These are phyloP conservation scores for Jacaranda mimosifolia DNA, from an alignment of 257 asterid genomes.

Conservation along the genomic window DNA sequence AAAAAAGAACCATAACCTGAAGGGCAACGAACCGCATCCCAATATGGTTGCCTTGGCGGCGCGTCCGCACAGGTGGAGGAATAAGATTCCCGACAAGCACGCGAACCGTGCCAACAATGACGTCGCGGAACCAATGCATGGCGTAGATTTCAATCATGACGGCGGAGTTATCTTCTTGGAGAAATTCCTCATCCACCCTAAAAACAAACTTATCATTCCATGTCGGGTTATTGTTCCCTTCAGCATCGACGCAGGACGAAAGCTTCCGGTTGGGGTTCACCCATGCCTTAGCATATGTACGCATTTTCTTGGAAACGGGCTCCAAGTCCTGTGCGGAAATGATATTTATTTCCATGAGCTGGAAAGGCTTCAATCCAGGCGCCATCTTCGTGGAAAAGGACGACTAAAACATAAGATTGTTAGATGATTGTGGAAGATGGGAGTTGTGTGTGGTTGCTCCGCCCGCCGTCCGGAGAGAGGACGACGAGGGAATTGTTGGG, in stretches of 20 bases:
- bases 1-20: constrained; percentile 56
- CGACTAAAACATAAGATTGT: not conserved
- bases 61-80: constrained; percentile 51
- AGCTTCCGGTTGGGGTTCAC: constrained; percentile 69
- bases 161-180: constrained; percentile 65
- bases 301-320: constrained; percentile 69
- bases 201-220: constrained; percentile 96
- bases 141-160: constrained; percentile 72
- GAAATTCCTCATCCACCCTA: constrained; percentile 81
- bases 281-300: constrained; percentile 84
- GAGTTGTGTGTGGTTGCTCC: not conserved
- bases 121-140: constrained; percentile 60
- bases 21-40: constrained; percentile 92
- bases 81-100: constrained; percentile 79
- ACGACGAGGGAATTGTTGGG: constrained; percentile 58
- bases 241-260: constrained; percentile 57
- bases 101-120: constrained; percentile 71
- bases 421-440: not conserved
- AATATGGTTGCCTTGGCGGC: constrained; percentile 32
- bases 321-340: constrained; percentile 89
- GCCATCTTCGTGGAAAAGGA: constrained; percentile 43
- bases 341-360: constrained; percentile 82
- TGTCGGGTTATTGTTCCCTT: constrained; percentile 72
- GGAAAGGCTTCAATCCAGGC: constrained; percentile 57
- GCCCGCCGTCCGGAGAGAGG: constrained; percentile 59